Evolutionary conservation across 768 basidiomycete species (phyloP).

Genomic region (Exidia glandulosa): DNA sequence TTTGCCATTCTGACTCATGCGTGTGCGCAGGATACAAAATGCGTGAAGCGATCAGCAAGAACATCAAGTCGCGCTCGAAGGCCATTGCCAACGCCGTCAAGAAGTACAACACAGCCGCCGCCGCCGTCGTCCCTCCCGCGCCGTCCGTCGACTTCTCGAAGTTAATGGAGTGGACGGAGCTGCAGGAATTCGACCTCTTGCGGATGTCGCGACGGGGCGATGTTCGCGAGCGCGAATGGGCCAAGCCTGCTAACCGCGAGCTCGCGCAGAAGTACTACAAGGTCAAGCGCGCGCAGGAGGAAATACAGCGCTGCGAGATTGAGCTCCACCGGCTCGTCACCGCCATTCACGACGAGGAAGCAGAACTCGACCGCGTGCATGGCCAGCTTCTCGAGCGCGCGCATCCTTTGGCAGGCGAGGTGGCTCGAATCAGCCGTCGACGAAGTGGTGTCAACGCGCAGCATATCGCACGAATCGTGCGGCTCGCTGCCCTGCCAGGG

Average conservation of each 20-base stretch:
- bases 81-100: conserved; percentile 18
- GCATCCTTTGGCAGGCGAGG: no score
- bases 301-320: conserved; percentile 20
- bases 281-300: conserved; percentile 21
- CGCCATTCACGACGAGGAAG: conserved; percentile 16
- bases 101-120: conserved; percentile 20
- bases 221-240: conserved; percentile 17
- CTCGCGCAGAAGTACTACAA: conserved; percentile 17
- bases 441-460: no score
- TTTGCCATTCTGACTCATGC: no score
- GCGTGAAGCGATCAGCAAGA: conserved; percentile 20
- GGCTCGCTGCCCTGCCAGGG: no score
- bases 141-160: conserved; percentile 15
- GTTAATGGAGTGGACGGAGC: conserved; percentile 17
- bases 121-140: conserved; percentile 12
- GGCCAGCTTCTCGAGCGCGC: no score
- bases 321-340: conserved; percentile 22
- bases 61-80: conserved; percentile 15
- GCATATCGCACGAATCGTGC: no score
- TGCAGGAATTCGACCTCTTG: conserved; percentile 22
- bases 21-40: conserved; percentile 17
- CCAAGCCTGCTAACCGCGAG: conserved; percentile 25
- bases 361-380: no score
- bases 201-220: conserved; percentile 13
- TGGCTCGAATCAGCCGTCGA: no score